These are phyloP conservation scores for Lenwebbia sp. DNA, from an alignment of 345 rosid species.

Conservation along the genomic window DNA sequence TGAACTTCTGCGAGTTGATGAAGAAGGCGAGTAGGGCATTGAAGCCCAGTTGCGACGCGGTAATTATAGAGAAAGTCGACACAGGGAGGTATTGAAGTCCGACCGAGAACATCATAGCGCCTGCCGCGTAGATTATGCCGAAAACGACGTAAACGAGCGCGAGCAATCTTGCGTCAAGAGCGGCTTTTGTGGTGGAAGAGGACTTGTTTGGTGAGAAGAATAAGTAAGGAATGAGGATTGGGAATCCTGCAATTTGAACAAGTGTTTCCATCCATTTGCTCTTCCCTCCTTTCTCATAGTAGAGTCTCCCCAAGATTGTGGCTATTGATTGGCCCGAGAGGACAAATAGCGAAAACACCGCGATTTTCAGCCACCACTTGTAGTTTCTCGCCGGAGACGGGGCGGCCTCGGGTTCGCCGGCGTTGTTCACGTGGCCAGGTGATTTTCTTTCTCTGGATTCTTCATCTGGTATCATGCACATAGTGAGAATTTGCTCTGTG, in stretches of 20 bases:
- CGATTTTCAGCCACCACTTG: slow-evolving; percentile 2
- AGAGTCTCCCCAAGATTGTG: slow-evolving; percentile 29
- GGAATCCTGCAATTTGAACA: slow-evolving; percentile 36
- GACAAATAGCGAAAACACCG: slow-evolving; percentile 9
- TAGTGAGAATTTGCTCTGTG: background rate
- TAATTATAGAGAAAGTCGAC: slow-evolving; percentile 32
- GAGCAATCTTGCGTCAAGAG: background rate
- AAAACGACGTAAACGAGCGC: slow-evolving; percentile 16
- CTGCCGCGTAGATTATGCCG: slow-evolving; percentile 20
- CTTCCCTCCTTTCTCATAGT: slow-evolving; percentile 35
- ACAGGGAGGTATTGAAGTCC: slow-evolving; percentile 50
- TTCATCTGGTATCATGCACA: background rate
- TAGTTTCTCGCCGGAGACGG: background rate
- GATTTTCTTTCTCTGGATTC: background rate
- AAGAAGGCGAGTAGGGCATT: slow-evolving; percentile 41
- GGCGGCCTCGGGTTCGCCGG: background rate
- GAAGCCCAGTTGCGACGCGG: slow-evolving; percentile 39
- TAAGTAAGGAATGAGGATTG: slow-evolving; percentile 34
- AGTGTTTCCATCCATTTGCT: slow-evolving; percentile 43
- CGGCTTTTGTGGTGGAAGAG: background rate
- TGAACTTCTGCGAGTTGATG: slow-evolving; percentile 36
- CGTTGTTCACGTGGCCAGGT: background rate
- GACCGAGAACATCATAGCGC: slow-evolving; percentile 22
- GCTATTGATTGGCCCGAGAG: slow-evolving; percentile 32
- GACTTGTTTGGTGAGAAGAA: slow-evolving; percentile 8